A percentile compares a stretch with the other conserved stretches of the same genome.
Evolutionary conservation across 2,329 filamentous ascomycete species (phyloP).

Genomic region (Colletotrichum sansevieriae): DNA sequence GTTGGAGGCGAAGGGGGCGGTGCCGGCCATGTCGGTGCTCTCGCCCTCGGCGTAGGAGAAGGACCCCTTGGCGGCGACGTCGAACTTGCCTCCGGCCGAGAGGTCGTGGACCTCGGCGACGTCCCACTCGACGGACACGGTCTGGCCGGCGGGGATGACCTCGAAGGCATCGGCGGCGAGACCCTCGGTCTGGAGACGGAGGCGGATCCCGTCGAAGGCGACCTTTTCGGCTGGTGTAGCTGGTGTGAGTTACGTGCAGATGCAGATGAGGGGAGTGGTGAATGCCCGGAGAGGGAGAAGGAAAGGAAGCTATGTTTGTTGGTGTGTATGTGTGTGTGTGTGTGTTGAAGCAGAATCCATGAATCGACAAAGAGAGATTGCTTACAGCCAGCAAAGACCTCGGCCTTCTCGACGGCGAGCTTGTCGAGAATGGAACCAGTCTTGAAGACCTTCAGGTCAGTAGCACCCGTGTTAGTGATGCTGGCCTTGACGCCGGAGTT

Average conservation of each 20-base stretch:
- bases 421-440: slow-evolving; percentile 66
- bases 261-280: too few species aligned
- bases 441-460: slow-evolving; percentile 64
- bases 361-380: slow-evolving; percentile 21
- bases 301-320: neutral
- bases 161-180: slow-evolving; percentile 64
- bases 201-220: slow-evolving; percentile 66
- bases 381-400: slow-evolving; percentile 62
- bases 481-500: slow-evolving; percentile 67
- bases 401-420: slow-evolving; percentile 66
- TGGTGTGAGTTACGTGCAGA: neutral
- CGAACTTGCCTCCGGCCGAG: slow-evolving; percentile 65
- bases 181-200: slow-evolving; percentile 59
- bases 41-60: slow-evolving; percentile 67
- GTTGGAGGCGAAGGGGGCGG: slow-evolving; percentile 71
- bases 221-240: slow-evolving; percentile 54
- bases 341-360: neutral
- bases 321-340: neutral
- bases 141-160: slow-evolving; percentile 61
- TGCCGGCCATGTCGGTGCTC: slow-evolving; percentile 66
- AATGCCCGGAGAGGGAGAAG: too few species aligned
- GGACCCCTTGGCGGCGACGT: slow-evolving; percentile 67
- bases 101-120: slow-evolving; percentile 68
- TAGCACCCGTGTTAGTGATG: slow-evolving; percentile 65
- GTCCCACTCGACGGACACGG: slow-evolving; percentile 66